These are phyloP conservation scores for Rhododendron mucronatum DNA, from an alignment of 148 eudicot genomes.

Conservation along the genomic window DNA sequence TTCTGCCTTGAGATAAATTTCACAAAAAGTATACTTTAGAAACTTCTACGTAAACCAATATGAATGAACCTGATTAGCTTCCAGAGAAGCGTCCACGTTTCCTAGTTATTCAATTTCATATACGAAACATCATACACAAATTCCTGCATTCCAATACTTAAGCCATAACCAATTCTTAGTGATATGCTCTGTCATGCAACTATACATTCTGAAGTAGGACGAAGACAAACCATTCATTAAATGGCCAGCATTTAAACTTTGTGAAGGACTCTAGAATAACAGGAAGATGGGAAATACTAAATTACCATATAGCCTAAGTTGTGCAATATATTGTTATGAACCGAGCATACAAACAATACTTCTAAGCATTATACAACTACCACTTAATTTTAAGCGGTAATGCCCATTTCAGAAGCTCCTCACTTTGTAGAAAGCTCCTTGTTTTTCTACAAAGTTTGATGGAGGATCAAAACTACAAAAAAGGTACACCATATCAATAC, in stretches of 20 bases:
- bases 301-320: background rate
- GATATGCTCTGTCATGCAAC: background rate
- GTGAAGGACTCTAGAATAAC: background rate
- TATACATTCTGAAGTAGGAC: background rate
- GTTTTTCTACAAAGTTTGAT: background rate
- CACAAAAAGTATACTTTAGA: background rate
- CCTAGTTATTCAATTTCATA: background rate
- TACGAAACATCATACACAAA: background rate
- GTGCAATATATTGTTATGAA: background rate
- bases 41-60: background rate
- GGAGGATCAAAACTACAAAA: background rate
- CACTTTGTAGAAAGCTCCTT: background rate
- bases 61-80: background rate
- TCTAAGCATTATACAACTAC: background rate
- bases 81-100: background rate
- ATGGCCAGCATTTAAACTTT: background rate
- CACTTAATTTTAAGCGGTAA: background rate
- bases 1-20: background rate
- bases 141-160: background rate
- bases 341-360: background rate
- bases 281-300: background rate
- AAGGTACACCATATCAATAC: background rate
- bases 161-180: background rate
- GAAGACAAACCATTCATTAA: background rate
- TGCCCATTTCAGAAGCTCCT: background rate